phyloP scores from a whole-genome alignment of 331 rosid species.

The Rhamnella rubrinervis region DNA sequence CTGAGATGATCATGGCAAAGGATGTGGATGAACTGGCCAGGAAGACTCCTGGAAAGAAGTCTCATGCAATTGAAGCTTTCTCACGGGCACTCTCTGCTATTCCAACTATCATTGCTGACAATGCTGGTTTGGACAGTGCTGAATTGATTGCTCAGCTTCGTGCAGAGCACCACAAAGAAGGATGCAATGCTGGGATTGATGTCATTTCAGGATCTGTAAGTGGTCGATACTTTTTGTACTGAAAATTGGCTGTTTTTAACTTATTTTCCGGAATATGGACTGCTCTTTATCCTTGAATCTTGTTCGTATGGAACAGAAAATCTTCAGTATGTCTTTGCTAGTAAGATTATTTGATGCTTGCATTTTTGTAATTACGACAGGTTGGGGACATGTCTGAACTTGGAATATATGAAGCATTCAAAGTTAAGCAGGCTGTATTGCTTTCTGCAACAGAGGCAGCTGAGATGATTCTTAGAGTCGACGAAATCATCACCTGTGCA shows the following conservation, averaged over 20 bases:
- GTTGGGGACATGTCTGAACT: conserved; percentile 87
- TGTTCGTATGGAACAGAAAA: neutral
- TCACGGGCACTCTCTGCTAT: conserved; percentile 83
- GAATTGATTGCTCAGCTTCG: conserved; percentile 91
- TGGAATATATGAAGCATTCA: conserved; percentile 84
- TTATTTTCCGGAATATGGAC: neutral
- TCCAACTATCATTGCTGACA: conserved; percentile 91
- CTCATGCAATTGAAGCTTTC: conserved; percentile 96
- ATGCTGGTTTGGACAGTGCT: conserved; percentile 99
- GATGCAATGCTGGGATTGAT: conserved; percentile 82
- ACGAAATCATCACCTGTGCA: conserved; percentile 95
- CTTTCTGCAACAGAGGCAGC: conserved; percentile 96
- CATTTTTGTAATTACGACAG: conserved; percentile 26
- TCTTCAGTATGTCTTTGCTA: neutral
- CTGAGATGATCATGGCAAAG: conserved; percentile 97
- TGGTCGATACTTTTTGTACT: neutral
- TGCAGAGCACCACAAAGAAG: conserved; percentile 90
- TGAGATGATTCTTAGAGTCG: conserved; percentile 96
- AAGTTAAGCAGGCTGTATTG: conserved; percentile 91
- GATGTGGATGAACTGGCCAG: conserved; percentile 85
- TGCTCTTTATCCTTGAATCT: neutral
- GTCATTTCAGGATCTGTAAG: conserved; percentile 96
- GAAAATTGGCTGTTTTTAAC: neutral
- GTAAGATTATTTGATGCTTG: too few relatives aligned
- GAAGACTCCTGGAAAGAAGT: conserved; percentile 93